Base-by-base conservation (phyloP, 371 early-diverging fungal species). In the Nosema muscidifuracis region DNA sequence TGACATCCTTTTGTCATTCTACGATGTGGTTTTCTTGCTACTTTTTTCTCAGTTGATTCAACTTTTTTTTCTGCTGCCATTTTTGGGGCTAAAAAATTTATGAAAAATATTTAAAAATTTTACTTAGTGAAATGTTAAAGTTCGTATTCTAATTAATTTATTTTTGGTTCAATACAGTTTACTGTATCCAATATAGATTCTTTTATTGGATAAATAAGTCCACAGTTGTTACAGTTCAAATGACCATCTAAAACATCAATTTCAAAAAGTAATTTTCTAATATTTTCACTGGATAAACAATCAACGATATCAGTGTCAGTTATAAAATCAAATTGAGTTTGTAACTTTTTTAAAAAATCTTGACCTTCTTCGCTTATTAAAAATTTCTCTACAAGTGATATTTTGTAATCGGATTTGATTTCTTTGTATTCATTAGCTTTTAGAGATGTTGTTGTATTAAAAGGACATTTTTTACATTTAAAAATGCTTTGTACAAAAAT, bases 1-100 rank as follows among this genome's bases (percentile, higher is more conserved):
- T 98, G 98, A 75, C 97, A 87, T 90, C 94, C 98, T 78, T 94
- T 89, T 80, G 97, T 92, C 93, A 95, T 93, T 82, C 92, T 89
- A 13, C 34, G 42, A 26, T 75, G 60, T 15, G 69, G 50, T 56
- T 68, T 80, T n/a, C 43, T 67, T 57, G 66, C 43, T 10, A 67
- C 28, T 62, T 76, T 80, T 44, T 58, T 53, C 56, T 65, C 63
- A 6, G 58, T 28, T 22, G 66, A 57, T 40, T 64, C 63, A 15
- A 20, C 68, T 71, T 76, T 66, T 28, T 67, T 64, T 26, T 62
- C 64, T 24, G 71, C 63, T 26, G 71, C 71, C 71, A 71, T 71
- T 31, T 60, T 62, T n/a, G n/a, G 44, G 44, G 33, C 3, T 43
- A 28, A 24, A 43, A 63, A 63, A 63, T 18, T 18, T 15, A 28